Percentiles rank a stretch among this genome's conserved stretches.
These are phyloP conservation scores for Podila verticillata DNA, from an alignment of 192 early-diverging fungal genomes.

Conservation along the genomic window DNA sequence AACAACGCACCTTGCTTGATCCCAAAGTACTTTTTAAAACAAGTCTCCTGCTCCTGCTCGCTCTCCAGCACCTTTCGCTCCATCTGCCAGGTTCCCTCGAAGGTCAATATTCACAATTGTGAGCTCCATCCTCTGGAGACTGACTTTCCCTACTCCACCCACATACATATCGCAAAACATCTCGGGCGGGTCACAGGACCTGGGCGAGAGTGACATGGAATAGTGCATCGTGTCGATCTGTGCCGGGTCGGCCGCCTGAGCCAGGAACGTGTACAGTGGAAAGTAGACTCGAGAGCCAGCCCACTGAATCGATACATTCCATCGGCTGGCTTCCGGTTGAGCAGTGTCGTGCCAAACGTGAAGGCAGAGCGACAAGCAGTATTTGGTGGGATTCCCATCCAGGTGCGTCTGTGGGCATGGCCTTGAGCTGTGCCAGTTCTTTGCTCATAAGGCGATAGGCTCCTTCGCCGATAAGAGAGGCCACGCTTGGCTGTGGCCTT, in stretches of 20 bases:
- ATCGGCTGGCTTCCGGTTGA: background rate
- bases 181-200: background rate
- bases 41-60: background rate
- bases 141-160: background rate
- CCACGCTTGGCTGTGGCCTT: background rate
- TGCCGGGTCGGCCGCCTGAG: background rate
- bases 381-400: constrained; percentile 4
- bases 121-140: background rate
- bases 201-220: constrained; percentile 9
- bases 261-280: constrained; percentile 15
- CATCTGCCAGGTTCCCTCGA: background rate
- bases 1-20: background rate
- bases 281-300: constrained; percentile 5
- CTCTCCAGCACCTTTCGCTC: background rate
- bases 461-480: background rate
- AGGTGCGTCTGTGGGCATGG: background rate
- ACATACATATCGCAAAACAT: constrained; percentile 4
- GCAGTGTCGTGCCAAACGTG: background rate
- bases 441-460: background rate
- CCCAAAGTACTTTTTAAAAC: constrained; percentile 6
- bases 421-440: background rate
- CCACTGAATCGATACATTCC: constrained; percentile 6
- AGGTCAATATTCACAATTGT: background rate
- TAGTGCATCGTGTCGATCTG: constrained; percentile 1
- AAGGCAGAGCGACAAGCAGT: background rate